These are phyloP conservation scores for Mucor ambiguus DNA, from an alignment of 371 early-diverging fungal genomes.

Conservation along the genomic window DNA sequence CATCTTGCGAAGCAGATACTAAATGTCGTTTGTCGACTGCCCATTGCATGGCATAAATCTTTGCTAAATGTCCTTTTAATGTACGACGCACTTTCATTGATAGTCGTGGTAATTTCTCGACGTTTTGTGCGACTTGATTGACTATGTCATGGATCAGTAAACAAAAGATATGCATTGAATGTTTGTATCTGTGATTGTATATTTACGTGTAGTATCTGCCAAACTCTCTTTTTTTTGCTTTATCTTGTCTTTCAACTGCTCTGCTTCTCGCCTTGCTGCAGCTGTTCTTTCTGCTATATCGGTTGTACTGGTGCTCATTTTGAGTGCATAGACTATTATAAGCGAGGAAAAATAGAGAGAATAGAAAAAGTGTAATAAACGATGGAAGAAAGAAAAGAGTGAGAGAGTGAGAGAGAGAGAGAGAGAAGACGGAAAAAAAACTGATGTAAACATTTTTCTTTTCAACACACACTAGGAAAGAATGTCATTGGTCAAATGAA, in stretches of 20 bases:
- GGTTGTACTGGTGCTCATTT: conserved; percentile 36
- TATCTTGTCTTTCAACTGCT: conserved; percentile 93
- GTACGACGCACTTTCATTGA: conserved; percentile 70
- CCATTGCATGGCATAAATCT: conserved; percentile 99
- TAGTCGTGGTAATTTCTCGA: conserved; percentile 70
- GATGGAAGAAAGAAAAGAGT: neutral
- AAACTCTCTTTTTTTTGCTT: conserved; percentile 88
- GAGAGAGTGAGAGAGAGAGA: neutral
- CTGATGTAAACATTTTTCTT: neutral
- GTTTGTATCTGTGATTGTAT: neutral
- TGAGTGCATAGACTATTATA: neutral
- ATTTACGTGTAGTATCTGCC: conserved; percentile 93
- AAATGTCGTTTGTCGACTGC: conserved; percentile 92
- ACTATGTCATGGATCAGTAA: conserved; percentile 14
- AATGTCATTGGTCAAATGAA: neutral
- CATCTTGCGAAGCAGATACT: conserved; percentile 98
- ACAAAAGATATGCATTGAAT: neutral
- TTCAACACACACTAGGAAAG: neutral
- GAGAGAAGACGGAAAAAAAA: conserved; percentile 5
- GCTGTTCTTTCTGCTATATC: conserved; percentile 92
- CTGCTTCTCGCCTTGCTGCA: conserved; percentile 93
- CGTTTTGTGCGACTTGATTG: conserved; percentile 50
- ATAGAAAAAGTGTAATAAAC: neutral
- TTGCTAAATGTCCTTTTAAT: conserved; percentile 97
- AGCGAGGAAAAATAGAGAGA: neutral